Evolutionary conservation across 805 yeast genomes (phyloP).

Genomic region (Ogataea ganodermae): DNA sequence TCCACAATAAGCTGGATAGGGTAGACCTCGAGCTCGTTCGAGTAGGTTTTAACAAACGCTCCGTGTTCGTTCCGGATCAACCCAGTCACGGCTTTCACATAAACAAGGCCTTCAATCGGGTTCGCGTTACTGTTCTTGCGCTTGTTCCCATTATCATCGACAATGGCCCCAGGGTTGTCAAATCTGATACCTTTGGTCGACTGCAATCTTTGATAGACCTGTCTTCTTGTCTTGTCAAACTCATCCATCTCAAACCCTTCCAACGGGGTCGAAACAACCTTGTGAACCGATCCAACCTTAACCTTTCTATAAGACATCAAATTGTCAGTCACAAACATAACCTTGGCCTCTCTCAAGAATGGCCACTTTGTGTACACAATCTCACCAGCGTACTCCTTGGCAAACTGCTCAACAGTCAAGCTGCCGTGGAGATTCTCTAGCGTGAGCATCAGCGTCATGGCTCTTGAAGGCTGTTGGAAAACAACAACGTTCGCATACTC

Average conservation of each 20-base stretch:
- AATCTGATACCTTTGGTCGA: slow-evolving; percentile 54
- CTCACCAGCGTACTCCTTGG: slow-evolving; percentile 60
- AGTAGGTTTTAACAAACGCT: slow-evolving; percentile 73
- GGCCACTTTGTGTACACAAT: slow-evolving; percentile 87
- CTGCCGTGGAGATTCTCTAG: slow-evolving; percentile 58
- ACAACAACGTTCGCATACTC: slow-evolving; percentile 66
- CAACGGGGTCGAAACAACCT: slow-evolving; percentile 40
- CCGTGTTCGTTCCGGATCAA: slow-evolving; percentile 69
- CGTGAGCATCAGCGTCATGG: slow-evolving; percentile 75
- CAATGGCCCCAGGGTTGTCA: no score
- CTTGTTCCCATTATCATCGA: no score
- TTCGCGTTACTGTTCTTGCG: slow-evolving; percentile 12
- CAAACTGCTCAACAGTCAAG: slow-evolving; percentile 61
- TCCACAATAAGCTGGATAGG: slow-evolving; percentile 86
- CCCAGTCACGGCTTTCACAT: slow-evolving; percentile 78
- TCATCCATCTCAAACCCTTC: slow-evolving; percentile 49
- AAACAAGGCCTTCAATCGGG: slow-evolving; percentile 56
- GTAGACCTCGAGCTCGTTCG: slow-evolving; percentile 50
- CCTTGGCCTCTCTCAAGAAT: slow-evolving; percentile 77
- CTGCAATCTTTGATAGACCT: slow-evolving; percentile 45
- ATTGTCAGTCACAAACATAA: slow-evolving; percentile 62
- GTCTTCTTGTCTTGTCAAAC: slow-evolving; percentile 44
- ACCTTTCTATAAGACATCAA: slow-evolving; percentile 47
- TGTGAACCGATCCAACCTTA: slow-evolving; percentile 33
- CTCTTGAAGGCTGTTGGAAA: slow-evolving; percentile 82